Evolutionary conservation across 2,329 filamentous ascomycete genomes (phyloP).

Genomic region (Trichoderma sp.): DNA sequence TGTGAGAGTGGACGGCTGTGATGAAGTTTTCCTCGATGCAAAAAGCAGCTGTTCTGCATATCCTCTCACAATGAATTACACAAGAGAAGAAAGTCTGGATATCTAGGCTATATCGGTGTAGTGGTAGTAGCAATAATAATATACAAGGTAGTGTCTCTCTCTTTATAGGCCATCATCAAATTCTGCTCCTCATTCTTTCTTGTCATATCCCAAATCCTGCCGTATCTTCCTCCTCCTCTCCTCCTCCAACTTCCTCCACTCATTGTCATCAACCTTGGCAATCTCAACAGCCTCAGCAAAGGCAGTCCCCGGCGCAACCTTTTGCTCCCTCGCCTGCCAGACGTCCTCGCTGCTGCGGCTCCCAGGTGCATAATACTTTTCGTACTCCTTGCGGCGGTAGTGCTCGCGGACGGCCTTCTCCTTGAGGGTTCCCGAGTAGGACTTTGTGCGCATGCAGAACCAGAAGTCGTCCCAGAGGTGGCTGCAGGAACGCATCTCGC

Average conservation of each 20-base stretch:
- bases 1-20: background rate
- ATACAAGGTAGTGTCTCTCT: background rate
- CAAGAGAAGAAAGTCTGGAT: background rate
- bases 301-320: slow-evolving; percentile 49
- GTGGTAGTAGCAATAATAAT: background rate
- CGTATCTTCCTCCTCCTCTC: slow-evolving; percentile 38
- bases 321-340: slow-evolving; percentile 72
- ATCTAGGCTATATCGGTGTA: background rate
- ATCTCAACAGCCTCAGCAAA: slow-evolving; percentile 44
- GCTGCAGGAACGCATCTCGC: slow-evolving; percentile 70
- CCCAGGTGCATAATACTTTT: slow-evolving; percentile 65
- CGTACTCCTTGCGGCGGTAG: slow-evolving; percentile 64
- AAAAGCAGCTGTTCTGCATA: background rate
- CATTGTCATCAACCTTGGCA: slow-evolving; percentile 42
- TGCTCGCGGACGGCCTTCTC: slow-evolving; percentile 62
- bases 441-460: slow-evolving; percentile 90
- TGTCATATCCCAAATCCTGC: slow-evolving; percentile 32
- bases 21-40: background rate
- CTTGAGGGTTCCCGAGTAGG: slow-evolving; percentile 57
- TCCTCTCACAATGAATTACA: background rate
- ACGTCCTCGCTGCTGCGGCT: slow-evolving; percentile 80
- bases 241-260: slow-evolving; percentile 40
- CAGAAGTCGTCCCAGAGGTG: slow-evolving; percentile 93
- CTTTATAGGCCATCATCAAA: background rate
- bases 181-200: slow-evolving; percentile 15